phyloP scores from a whole-genome alignment of 352 stramenopile species.

The Phytophthora quininea region DNA sequence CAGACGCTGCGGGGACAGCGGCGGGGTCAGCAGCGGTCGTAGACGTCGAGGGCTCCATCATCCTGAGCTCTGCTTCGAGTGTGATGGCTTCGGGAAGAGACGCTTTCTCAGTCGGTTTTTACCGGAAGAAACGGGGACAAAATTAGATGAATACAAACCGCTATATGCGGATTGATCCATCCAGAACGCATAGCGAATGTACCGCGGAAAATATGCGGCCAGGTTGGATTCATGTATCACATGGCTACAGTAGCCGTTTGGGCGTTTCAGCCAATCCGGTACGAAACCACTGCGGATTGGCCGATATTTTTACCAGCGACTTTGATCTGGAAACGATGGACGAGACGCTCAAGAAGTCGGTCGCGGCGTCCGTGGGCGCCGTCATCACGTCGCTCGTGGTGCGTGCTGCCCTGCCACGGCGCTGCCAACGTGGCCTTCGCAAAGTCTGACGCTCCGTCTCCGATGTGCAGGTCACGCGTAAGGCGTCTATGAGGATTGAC shows the following conservation, averaged over 20 bases:
- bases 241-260: slow-evolving; percentile 20
- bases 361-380: slow-evolving; percentile 65
- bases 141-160: slow-evolving; percentile 2
- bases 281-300: slow-evolving; percentile 18
- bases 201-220: slow-evolving; percentile 2
- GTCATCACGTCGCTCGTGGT: slow-evolving; percentile 77
- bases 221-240: slow-evolving; percentile 20
- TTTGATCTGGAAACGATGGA: slow-evolving; percentile 41
- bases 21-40: slow-evolving; percentile 18
- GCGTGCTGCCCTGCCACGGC: slow-evolving; percentile 16
- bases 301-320: neutral
- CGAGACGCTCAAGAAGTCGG: slow-evolving; percentile 70
- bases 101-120: slow-evolving; percentile 1
- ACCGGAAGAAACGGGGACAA: neutral
- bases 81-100: slow-evolving; percentile 14
- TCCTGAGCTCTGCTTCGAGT: slow-evolving; percentile 19
- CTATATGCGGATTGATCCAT: slow-evolving; percentile 34
- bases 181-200: neutral
- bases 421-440: neutral
- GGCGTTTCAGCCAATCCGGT: slow-evolving; percentile 23
- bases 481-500: slow-evolving; percentile 1
- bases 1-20: neutral
- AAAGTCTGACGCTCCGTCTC: neutral
- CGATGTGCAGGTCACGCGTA: slow-evolving; percentile 68
- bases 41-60: slow-evolving; percentile 40